Base-by-base conservation (phyloP, 768 basidiomycete genomes). In the Dioszegia aurantiaca region DNA sequence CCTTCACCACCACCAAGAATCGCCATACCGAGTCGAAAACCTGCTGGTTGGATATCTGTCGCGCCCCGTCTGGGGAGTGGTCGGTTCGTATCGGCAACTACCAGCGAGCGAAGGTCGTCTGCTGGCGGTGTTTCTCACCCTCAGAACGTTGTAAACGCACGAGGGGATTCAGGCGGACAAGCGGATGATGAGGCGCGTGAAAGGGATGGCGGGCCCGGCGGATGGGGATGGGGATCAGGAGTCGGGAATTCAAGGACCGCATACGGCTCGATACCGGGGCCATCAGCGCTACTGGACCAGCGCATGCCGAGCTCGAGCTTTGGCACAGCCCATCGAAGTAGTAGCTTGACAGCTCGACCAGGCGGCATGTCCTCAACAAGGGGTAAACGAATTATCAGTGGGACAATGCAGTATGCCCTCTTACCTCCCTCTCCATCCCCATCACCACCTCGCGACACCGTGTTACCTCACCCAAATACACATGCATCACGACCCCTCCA, bases 341-440 rank as follows among this genome's bases (percentile, higher is more conserved):
- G 6, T 6, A 14, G 33, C 33, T 14, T 6, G 33, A 6, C 33
- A 33, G 33, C 8, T 14, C 26, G n/a, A 28, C 31, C 21, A 17
- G n/a, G 9, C 3, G 46, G 26, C 30, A 30, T 12, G 14, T 5
- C 16, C 8, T 12, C 42, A 9, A 23, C 42, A 9, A 9, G n/a
- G 17, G 51, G 51, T 1, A 5, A 21, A 4, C 10, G 51, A 27
- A 23, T 23, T 11, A 21, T 53, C 3, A 53, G 51, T 24, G 51
- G 51, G 4, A 21, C 51, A 12, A 53, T 53, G 51, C 51, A 53
- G 26, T 53, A 53, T 36, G 51, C 51, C 4, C 51, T 53, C 51
- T 53, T 53, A 53, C 36, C 51, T 17, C 37, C 37, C 16, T 40
- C 36, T 6, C 51, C 51, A 6, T 24, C 37, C 16, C 51, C 16